Conservation (phyloP, 169 alveolate genomes). For the Plasmodium yoelii region DNA sequence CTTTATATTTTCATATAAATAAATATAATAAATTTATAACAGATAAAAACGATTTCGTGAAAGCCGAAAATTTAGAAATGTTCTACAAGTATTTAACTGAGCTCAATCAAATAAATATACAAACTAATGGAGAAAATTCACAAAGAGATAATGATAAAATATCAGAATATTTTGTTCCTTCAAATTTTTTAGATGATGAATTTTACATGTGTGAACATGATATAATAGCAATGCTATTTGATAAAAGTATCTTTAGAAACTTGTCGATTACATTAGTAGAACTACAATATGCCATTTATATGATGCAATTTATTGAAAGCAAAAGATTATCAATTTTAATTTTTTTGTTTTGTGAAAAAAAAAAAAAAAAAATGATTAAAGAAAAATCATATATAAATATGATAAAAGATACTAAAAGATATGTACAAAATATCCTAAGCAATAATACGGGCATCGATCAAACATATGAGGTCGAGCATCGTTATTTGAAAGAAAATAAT, state of each 20-base stretch:
- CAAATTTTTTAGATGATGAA: constrained; percentile 51
- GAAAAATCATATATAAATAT: constrained; percentile 55
- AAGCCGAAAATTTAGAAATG: constrained; percentile 35
- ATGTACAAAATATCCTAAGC: constrained; percentile 19
- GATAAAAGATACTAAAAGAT: constrained; percentile 29
- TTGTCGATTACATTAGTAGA: constrained; percentile 66
- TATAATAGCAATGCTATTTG: constrained; percentile 48
- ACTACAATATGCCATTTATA: constrained; percentile 69
- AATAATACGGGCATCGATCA: background rate
- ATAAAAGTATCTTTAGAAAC: constrained; percentile 59
- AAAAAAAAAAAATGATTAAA: constrained; percentile 20
- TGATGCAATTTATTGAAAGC: constrained; percentile 75
- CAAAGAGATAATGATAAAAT: constrained; percentile 11
- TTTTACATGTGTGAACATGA: constrained; percentile 66
- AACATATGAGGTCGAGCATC: constrained; percentile 39
- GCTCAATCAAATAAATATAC: background rate
- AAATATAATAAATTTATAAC: constrained; percentile 9
- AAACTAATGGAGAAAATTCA: background rate
- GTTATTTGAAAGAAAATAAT: constrained; percentile 47
- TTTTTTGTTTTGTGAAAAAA: constrained; percentile 68
- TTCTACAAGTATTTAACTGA: constrained; percentile 11
- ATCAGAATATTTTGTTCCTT: constrained; percentile 6
- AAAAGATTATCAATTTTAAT: constrained; percentile 59
- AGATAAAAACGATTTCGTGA: constrained; percentile 13
- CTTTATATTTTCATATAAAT: constrained; percentile 1